Base-by-base conservation (phyloP, 1,139 yeast species). In the Lodderomyces margitis region DNA sequence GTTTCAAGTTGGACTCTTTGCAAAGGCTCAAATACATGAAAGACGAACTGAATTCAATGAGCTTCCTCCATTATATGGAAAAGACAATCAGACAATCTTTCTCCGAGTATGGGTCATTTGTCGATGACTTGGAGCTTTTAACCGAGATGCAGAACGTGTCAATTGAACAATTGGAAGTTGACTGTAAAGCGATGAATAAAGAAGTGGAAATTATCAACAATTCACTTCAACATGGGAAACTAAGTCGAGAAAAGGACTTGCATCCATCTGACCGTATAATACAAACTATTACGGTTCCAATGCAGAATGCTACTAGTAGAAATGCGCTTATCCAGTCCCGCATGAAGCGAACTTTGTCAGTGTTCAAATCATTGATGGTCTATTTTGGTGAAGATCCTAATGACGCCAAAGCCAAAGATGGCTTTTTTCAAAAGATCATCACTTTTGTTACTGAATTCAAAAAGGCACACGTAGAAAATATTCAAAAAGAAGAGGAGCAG, bases 21-120 rank as follows among this genome's bases (percentile, higher is more conserved):
- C 94, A 83, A 51, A 72, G 96, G 52, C 70, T 92, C 44, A 87
- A 83, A 39, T 88, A 89, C 56, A 83, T 94, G 66, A 92, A 92
- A 62, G 95, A 89, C 55, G 76, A 81, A 25, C 78, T 81, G 48
- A 88, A 87, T 53, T 79, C 87, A 6, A 75, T 83, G 75, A 85
- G 91, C 16, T 84, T 92, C 55, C 64, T 92, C 55, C 96, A 92
- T 56, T 89, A 88, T 55, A 81, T 92, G 44, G 98, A 92, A 58
- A 81, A 79, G 54, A 77, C 86, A 27, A 77, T 92, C 17, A 70
- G 98, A 41, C 76, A 75, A 27, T 77, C 84, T 21, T 91, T 87
- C 56, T 91, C 96, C 0, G 89, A 87, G 42, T 70, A 80, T 47
- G 84, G 87, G 37, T 74, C 74, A 2, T 91, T 92, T 62, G 80